Evolutionary conservation across 306 rosid genomes (phyloP).

Genomic region (Vicia sativa): DNA sequence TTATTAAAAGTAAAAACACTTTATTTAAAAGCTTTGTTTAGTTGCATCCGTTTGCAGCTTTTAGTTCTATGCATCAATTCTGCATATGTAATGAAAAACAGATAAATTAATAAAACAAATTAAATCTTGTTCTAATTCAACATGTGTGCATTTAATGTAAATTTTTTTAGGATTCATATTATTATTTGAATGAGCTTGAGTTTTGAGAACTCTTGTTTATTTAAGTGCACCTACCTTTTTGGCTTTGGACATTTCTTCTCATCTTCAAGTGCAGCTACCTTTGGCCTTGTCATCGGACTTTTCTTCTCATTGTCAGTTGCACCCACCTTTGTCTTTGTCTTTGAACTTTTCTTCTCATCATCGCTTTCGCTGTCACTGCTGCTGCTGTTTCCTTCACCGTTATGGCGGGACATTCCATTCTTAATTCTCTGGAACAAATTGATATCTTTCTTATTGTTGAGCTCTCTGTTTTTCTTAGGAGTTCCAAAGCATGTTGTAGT

Average conservation of each 20-base stretch:
- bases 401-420: constrained; percentile 43
- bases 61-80: constrained; percentile 27
- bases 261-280: constrained; percentile 40
- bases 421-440: constrained; percentile 49
- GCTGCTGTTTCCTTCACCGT: constrained; percentile 25
- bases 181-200: not conserved
- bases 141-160: constrained; percentile 9
- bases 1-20: constrained; percentile 13
- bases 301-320: constrained; percentile 17
- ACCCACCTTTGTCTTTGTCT: constrained; percentile 40
- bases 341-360: constrained; percentile 30
- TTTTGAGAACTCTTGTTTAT: not conserved
- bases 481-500: constrained; percentile 42
- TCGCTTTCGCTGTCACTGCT: constrained; percentile 45
- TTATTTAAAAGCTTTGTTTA: constrained; percentile 18
- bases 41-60: constrained; percentile 34
- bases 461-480: constrained; percentile 38
- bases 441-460: constrained; percentile 41
- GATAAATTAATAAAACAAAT: not conserved
- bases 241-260: constrained; percentile 38
- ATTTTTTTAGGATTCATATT: not conserved
- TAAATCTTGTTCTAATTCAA: constrained; percentile 12
- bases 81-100: constrained; percentile 31
- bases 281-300: constrained; percentile 27
- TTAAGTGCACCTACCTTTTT: constrained; percentile 37